Conservation (phyloP, 116 monocot genomes). For the Phalaenopsis hybrid region DNA sequence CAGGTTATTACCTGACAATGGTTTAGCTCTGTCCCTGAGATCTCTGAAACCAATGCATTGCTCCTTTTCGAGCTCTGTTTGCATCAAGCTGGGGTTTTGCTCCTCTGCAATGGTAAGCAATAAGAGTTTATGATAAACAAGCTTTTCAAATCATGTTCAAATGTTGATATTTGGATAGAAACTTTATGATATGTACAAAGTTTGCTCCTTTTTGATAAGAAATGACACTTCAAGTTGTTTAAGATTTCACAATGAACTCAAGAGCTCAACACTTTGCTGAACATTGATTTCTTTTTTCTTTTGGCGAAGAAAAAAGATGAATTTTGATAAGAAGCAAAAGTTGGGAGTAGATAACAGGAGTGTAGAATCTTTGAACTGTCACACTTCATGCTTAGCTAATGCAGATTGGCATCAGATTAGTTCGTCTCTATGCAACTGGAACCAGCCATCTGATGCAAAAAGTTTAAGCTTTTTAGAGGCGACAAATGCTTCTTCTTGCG, state of each 20-base stretch:
- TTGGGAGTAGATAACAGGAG: not conserved
- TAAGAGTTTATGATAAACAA: not conserved
- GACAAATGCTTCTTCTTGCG: not conserved
- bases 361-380: not conserved
- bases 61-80: constrained; percentile 17
- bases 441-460: not conserved
- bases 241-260: no score
- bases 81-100: constrained; percentile 13
- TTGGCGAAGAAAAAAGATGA: not conserved
- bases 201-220: no score
- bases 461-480: not conserved
- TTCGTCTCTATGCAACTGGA: not conserved
- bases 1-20: no score
- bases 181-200: no score
- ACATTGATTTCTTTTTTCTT: no score
- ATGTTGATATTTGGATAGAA: no score
- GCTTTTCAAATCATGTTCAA: not conserved
- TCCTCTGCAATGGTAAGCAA: not conserved
- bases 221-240: no score
- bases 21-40: not conserved
- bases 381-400: not conserved
- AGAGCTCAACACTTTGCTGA: not conserved
- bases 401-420: constrained; percentile 2
- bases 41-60: constrained; percentile 29
- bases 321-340: constrained; percentile 42